Evolutionary conservation across 1,139 yeast species (phyloP), one percentile per base, ranked within the genome.

Genomic region (Debaryomyces robertsiae): DNA sequence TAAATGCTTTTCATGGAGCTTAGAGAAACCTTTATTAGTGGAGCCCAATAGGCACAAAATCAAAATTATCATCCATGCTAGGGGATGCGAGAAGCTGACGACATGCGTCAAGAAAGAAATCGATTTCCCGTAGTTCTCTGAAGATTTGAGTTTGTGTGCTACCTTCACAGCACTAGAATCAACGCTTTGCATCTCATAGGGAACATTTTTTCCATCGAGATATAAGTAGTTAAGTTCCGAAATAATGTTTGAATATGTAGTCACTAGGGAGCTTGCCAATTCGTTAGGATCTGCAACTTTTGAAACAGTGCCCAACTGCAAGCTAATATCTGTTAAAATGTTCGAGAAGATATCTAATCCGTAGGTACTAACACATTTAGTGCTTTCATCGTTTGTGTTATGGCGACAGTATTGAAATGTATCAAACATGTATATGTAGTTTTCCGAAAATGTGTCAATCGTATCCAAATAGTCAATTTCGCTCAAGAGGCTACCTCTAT

Each of bases 331-430:
- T 42, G 70, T 62, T 10, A 78, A 62, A 11, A 79, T 56, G 11
- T 73, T 69, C 4, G 76, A 63, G 16, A 74, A 56, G 7, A 77
- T 50, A 53, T 79, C 81, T 38, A 76, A 53, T 0, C 81, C 82
- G 43, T 59, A 55, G 17, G 64, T 63, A 32, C 47, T 60, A 42
- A 61, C 55, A 50, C 81, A 78, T 32, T 54, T 55, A 18, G 51
- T 46, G 4, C 42, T 44, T 9, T 47, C 48, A 4, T 53, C 46
- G 6, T 40, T 49, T 3, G 49, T 46, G 19, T 64, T 63, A 10
- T 55, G 41, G 28, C 79, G 69, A 54, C 82, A 78, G 54, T 70
- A 80, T 1, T 84, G 82, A 41, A 67, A 58, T 38, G 68, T 65
- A 50, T 69, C 76, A 47, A 79, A 65, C 32, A 65, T 64, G 52